Conservation (phyloP, 352 stramenopile species). For the Elongisporangium senticosum region DNA sequence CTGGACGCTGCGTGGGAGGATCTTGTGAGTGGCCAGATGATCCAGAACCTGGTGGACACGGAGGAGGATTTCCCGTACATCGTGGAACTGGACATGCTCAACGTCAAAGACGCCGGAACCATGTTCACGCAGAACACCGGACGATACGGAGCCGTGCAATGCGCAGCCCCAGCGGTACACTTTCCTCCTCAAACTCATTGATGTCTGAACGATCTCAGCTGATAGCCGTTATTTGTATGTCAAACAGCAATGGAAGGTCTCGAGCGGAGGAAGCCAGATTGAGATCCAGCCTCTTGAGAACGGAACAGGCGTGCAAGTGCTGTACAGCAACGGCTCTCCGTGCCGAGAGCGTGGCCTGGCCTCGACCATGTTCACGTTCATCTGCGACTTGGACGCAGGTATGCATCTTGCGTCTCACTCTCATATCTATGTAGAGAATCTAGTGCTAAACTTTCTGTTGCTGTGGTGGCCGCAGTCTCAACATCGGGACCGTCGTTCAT, state of each 20-base stretch:
- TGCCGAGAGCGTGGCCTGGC: conserved; percentile 43
- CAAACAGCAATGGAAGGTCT: conserved; percentile 60
- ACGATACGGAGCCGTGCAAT: conserved; percentile 68
- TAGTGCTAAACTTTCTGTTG: too few relatives aligned
- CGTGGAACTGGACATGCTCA: conserved; percentile 46
- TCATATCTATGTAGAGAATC: too few relatives aligned
- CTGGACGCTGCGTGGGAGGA: conserved; percentile 46
- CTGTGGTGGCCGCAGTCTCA: background rate
- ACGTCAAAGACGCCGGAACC: conserved; percentile 52
- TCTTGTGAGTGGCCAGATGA: conserved; percentile 46
- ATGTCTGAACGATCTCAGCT: background rate
- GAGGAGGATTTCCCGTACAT: conserved; percentile 46
- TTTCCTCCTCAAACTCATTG: background rate
- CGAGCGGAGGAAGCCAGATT: conserved; percentile 58
- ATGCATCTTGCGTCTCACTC: conserved; percentile 1
- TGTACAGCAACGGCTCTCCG: conserved; percentile 40
- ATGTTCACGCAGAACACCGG: conserved; percentile 61
- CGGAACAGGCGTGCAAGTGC: conserved; percentile 53
- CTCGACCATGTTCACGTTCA: conserved; percentile 57
- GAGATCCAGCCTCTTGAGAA: conserved; percentile 46
- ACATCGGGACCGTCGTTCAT: conserved; percentile 12
- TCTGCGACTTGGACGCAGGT: conserved; percentile 66
- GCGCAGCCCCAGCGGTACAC: conserved; percentile 57
- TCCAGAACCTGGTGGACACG: conserved; percentile 52
- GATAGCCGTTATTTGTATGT: conserved; percentile 6